Evolutionary conservation across 2,329 filamentous ascomycete genomes (phyloP), one percentile per base, ranked within the genome.

Genomic region (Kalmusia sp.): DNA sequence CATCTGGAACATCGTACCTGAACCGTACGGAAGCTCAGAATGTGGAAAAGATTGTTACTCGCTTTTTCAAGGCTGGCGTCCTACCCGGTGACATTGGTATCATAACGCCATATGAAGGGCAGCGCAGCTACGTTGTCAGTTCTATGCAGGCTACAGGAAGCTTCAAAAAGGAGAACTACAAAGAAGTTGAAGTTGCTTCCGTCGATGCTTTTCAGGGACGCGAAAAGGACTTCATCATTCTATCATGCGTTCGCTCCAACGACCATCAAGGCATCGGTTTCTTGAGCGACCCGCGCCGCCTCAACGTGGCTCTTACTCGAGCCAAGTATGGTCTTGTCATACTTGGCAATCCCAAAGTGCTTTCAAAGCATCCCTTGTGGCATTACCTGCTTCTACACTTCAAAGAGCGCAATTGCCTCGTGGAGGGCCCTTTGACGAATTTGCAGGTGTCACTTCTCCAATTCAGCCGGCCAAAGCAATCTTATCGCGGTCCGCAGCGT

Each of bases 241-340:
- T 99, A 27, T 98, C 95, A 57, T 99, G 95, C 71, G 95, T 99
- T 45, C 91, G 95, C 71, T 98, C 93, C 72, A 99, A 99, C 73
- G 95, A 99, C 68, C 96, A 98, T 74, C 95, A 99, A 75, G 95
- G 95, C 62, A 99, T 99, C 67, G 95, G 95, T 78, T 99, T 99
- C 85, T 81, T 99, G 81, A 98, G 93, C 55, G 95, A 99, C 66
- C 95, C 95, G 47, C 91, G 95, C 62, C 93, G 95, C 82, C 87
- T 99, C 68, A 99, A 99, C 71, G 95, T 99, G 19, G 95, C 93
- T 33, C 84, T 99, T 62, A 99, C 95, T 45, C 91, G 95, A 80
- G 95, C 95, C 58, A 98, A 97, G 77, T 99, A 93, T 68, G 95
- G 95, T 53, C 81, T 98, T 27, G 95, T 97, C 55, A 97, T 99